phyloP scores from a whole-genome alignment of 2,329 filamentous ascomycete species.

The Aspergillus sp. region DNA sequence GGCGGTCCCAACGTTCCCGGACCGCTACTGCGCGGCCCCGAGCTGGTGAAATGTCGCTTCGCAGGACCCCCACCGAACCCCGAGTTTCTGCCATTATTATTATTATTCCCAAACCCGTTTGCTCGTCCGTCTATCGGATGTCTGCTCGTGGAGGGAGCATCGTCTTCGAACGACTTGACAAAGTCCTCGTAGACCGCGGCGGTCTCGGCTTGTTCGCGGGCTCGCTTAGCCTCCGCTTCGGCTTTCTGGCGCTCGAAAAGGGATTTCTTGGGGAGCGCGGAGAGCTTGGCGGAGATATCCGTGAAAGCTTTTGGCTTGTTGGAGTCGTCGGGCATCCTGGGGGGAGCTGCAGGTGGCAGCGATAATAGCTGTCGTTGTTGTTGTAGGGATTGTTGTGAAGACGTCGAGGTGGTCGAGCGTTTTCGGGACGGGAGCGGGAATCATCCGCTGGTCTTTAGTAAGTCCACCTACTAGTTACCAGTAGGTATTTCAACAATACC shows the following conservation, averaged over 20 bases:
- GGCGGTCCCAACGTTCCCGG: constrained; percentile 42
- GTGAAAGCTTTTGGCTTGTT: constrained; percentile 50
- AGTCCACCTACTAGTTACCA: too few relatives aligned
- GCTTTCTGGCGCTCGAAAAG: constrained; percentile 82
- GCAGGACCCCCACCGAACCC: constrained; percentile 34
- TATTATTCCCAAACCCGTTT: constrained; percentile 22
- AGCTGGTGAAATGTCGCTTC: constrained; percentile 55
- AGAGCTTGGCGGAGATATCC: constrained; percentile 66
- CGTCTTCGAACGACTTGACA: constrained; percentile 58
- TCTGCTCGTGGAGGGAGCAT: constrained; percentile 17
- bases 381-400: neutral
- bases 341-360: constrained; percentile 17
- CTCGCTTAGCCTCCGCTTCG: constrained; percentile 80
- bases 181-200: constrained; percentile 82
- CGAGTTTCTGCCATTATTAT: constrained; percentile 24
- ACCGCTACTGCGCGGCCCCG: constrained; percentile 41
- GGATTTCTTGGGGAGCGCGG: constrained; percentile 73
- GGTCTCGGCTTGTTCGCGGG: constrained; percentile 76
- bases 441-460: neutral
- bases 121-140: constrained; percentile 15
- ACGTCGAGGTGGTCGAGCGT: neutral
- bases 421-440: constrained; percentile 11
- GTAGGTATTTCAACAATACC: too few relatives aligned
- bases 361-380: neutral
- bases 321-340: constrained; percentile 31